Percentiles rank a stretch among this genome's conserved stretches.
Evolutionary conservation across 305 asterid species (phyloP).

Genomic region (Solanum chacoense): DNA sequence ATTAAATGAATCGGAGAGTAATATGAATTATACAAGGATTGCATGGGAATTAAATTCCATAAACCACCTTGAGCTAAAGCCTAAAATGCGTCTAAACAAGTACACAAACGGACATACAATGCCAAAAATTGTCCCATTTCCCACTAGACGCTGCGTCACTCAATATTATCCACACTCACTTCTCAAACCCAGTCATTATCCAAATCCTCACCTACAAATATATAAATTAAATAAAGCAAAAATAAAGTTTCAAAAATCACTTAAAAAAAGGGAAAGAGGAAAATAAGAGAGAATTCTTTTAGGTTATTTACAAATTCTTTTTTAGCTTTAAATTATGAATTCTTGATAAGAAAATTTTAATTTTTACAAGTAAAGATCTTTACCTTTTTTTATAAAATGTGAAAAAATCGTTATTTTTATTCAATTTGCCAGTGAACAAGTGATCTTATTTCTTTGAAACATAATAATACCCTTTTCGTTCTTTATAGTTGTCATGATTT

Average conservation of each 20-base stretch:
- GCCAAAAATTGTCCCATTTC: not conserved
- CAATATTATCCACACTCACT: not conserved
- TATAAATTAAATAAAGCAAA: not conserved
- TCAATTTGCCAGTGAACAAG: not conserved
- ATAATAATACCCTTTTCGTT: not conserved
- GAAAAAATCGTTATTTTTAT: not conserved
- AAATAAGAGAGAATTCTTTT: not conserved
- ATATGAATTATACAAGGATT: not conserved
- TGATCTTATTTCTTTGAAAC: not conserved
- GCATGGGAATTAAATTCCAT: not conserved
- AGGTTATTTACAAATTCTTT: not conserved
- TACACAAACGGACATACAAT: not conserved
- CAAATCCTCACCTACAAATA: not conserved
- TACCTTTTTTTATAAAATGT: not conserved
- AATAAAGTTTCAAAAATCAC: not conserved
- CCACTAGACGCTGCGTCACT: not conserved
- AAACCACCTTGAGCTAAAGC: not conserved
- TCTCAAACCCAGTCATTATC: not conserved
- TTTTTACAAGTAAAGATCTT: not conserved
- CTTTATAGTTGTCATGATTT: not conserved
- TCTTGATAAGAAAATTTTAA: not conserved
- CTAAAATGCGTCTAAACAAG: not conserved
- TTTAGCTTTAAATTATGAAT: not conserved
- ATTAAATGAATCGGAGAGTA: not conserved
- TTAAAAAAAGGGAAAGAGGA: not conserved